These are phyloP conservation scores for Annulohypoxylon moriforme DNA, from an alignment of 495 filamentous ascomycete genomes.

Conservation along the genomic window DNA sequence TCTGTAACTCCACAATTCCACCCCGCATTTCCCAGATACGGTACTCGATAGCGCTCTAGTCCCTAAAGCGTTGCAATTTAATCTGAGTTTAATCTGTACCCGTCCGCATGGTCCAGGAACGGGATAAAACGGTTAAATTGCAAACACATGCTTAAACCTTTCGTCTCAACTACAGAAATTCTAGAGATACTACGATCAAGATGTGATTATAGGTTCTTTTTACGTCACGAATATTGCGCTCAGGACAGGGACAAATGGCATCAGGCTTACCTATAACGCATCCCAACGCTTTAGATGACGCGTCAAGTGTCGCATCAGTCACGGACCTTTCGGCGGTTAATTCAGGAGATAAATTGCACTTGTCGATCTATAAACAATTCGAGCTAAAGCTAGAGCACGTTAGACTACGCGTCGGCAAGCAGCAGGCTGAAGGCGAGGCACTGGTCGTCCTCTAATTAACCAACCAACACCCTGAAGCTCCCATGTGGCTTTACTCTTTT, in stretches of 20 bases:
- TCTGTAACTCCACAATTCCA: constrained; percentile 3
- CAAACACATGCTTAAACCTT: constrained; percentile 26
- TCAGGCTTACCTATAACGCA: constrained; percentile 12
- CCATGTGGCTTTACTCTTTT: constrained; percentile 23
- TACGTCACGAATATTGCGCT: constrained; percentile 23
- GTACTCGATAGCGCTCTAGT: constrained; percentile 12
- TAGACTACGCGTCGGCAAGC: constrained; percentile 57
- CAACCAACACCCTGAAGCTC: constrained; percentile 19
- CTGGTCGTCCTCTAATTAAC: constrained; percentile 57
- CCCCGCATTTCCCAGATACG: constrained; percentile 24
- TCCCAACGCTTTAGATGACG: constrained; percentile 17
- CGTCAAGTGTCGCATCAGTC: constrained; percentile 29
- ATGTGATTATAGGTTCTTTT: constrained; percentile 10
- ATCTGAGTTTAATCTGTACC: constrained; percentile 6
- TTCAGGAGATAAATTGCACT: constrained; percentile 43
- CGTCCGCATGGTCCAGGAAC: constrained; percentile 1
- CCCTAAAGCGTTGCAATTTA: constrained; percentile 2
- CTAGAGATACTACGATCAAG: background rate
- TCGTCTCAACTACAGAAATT: background rate
- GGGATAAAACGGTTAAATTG: constrained; percentile 4
- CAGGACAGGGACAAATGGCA: constrained; percentile 33
- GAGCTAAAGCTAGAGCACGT: constrained; percentile 57
- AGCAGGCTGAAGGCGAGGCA: constrained; percentile 56
- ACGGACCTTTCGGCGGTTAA: constrained; percentile 30
- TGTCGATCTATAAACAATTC: constrained; percentile 54